phyloP scores from a whole-genome alignment of 257 asterid species.

The Solanum neorickii region DNA sequence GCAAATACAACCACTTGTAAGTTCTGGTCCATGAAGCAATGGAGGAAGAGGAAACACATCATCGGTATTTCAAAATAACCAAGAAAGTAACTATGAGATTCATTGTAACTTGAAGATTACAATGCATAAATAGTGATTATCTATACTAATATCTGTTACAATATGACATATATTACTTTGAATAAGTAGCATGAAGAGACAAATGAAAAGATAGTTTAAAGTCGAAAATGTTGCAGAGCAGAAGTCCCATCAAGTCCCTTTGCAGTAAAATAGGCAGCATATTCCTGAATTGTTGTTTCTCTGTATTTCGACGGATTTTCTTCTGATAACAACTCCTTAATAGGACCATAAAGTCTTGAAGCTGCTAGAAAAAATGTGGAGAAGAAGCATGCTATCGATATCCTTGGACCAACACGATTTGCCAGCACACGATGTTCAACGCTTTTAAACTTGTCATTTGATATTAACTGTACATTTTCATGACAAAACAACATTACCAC shows the following conservation, averaged over 20 bases:
- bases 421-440: conserved; percentile 46
- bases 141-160: not conserved
- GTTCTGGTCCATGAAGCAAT: too few relatives aligned
- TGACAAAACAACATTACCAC: not conserved
- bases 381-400: conserved; percentile 58
- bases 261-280: conserved; percentile 5
- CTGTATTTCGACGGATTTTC: conserved; percentile 47
- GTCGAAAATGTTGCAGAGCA: conserved; percentile 34
- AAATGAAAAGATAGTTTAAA: not conserved
- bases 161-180: not conserved
- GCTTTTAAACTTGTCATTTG: conserved; percentile 1
- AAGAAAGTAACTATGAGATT: not conserved
- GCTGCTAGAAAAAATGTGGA: conserved; percentile 23
- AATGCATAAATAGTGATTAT: not conserved
- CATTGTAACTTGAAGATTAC: not conserved
- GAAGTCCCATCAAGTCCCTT: conserved; percentile 55
- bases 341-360: conserved; percentile 39
- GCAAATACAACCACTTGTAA: too few relatives aligned
- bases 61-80: not conserved
- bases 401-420: conserved; percentile 40
- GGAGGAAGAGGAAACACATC: too few relatives aligned
- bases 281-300: conserved; percentile 45
- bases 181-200: not conserved
- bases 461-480: not conserved
- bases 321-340: conserved; percentile 42